A percentile compares a stretch with the other conserved stretches of the same genome.
These are phyloP conservation scores for Phytophthora crassamura DNA, from an alignment of 352 stramenopile species.

Conservation along the genomic window DNA sequence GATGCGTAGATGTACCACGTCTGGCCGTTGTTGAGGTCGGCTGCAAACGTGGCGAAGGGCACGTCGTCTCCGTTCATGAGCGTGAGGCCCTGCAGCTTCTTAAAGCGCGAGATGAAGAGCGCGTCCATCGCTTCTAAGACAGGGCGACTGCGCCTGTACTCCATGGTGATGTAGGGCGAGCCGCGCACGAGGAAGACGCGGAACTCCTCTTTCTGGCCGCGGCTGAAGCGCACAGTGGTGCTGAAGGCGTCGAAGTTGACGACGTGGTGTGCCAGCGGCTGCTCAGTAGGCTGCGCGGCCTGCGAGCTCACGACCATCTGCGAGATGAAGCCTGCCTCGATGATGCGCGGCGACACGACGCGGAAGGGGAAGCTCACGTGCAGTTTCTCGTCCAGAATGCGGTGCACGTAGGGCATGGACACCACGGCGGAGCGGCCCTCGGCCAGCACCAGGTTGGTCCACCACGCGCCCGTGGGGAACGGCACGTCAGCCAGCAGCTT, in stretches of 20 bases:
- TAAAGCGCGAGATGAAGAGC: conserved; percentile 54
- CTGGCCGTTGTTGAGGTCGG: conserved; percentile 67
- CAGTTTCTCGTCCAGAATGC: conserved; percentile 60
- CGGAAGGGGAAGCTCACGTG: conserved; percentile 85
- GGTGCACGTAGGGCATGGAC: conserved; percentile 76
- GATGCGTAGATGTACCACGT: conserved; percentile 75
- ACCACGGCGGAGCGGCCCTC: conserved; percentile 61
- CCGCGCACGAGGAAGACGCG: conserved; percentile 70
- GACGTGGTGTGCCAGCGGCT: conserved; percentile 53
- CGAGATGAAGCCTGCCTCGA: conserved; percentile 76
- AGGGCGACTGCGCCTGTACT: conserved; percentile 63
- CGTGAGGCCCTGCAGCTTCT: conserved; percentile 49
- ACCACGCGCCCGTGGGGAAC: conserved; percentile 85
- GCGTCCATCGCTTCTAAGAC: conserved; percentile 62
- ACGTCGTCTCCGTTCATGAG: conserved; percentile 52
- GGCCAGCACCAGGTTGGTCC: conserved; percentile 83
- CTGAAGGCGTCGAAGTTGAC: conserved; percentile 76
- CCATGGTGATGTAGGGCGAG: conserved; percentile 82
- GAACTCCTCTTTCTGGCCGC: conserved; percentile 49
- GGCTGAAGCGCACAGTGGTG: conserved; percentile 66
- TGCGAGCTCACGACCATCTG: conserved; percentile 63
- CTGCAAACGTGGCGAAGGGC: conserved; percentile 56
- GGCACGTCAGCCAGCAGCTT: conserved; percentile 54
- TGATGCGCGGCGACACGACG: conserved; percentile 61
- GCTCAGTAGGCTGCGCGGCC: conserved; percentile 1